Base-by-base conservation (phyloP, 2,329 filamentous ascomycete genomes). In the Mycogone perniciosa region DNA sequence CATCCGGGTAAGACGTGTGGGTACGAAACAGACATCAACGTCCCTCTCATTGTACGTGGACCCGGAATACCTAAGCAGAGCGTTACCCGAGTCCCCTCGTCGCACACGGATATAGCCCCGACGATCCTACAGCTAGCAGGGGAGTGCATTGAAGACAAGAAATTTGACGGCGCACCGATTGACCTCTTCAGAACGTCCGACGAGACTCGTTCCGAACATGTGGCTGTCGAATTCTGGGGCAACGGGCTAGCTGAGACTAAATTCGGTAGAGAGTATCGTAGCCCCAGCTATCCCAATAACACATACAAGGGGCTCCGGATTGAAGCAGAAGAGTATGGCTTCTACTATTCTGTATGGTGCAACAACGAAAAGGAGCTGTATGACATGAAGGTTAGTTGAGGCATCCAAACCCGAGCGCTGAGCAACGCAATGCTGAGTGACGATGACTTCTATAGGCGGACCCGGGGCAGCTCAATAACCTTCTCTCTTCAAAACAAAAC, bases 321-420 rank as follows among this genome's bases (percentile, higher is more conserved):
- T 5, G 69, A 81, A 4, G 67, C 74, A 1, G 61, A 73, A 2
- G 64, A 67, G 4, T 86, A 86, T 59, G 80, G 76, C 58, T 62
- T 86, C 5, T 80, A 82, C 54, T 88, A 88, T 58, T 76, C 81
- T 0, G 80, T 86, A 0, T 88, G 84, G 83, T 88, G 85, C 60
- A 84, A 68, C 10, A 81, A 81, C 46, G 82, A 86, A 59, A 77
- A 80, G 50, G 83, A 88, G 62, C 72, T 85, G 2, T 88, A 86
- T 60, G 75, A 86, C 54, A 59, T 85, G 37, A 76, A 71, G 59
- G 80, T 60, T 54, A 6, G 59, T 44, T 5, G 20, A 2, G 26
- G 11, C 2, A 30, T 6, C 6, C 29, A 44, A 31, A 20, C 20
- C 20, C 41, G 6, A n/a, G 13, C 5, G 11, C 5, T 8, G n/a